Base-by-base conservation (phyloP, 495 filamentous ascomycete species). In the Lepraria neglecta region DNA sequence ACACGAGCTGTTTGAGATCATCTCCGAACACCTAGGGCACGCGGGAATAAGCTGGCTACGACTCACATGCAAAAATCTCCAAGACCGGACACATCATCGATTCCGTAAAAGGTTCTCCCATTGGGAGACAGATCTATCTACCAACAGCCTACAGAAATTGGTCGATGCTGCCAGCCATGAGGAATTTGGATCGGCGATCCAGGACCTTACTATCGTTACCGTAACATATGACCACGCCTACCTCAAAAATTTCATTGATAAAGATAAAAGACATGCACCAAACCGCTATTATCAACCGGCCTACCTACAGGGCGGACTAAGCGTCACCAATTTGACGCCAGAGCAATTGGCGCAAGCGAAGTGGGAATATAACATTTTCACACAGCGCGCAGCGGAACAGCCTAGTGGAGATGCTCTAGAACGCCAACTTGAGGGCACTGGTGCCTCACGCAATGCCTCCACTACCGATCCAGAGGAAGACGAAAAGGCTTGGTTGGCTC, bases 151-250 rank as follows among this genome's bases (percentile, higher is more conserved):
- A 10, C 50, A 53, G 9, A 53, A 27, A 9, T 31, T 53, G 9
- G n/a, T 53, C n/a, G 30, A 53, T 19, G 33, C 33, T n/a, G 31
- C 17, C 33, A 21, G 30, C n/a, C 50, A 53, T 53, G 50, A 53
- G 2, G 5, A 53, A 11, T 53, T 53, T 12, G 30, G 50, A 35
- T 53, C 50, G 0, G 50, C 50, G 30, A n/a, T 53, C 1, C 10
- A 35, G 31, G 19, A 3, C 15, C 28, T 53, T 1, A 53, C 50
- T 53, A 11, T 53, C 17, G 50, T 53, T 9, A 27, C 30, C n/a
- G 50, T 33, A 9, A 1, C 33, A 9, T 38, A 35, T 19, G 50
- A 53, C 19, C n/a, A 11, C 17, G 30, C 17, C 0, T 53, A 53
- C 3, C 28, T 53, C 30, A n/a, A 53, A 17, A 27, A 15, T n/a